phyloP scores from a whole-genome alignment of 139 green algal species.

The Chlorella vulgaris region DNA sequence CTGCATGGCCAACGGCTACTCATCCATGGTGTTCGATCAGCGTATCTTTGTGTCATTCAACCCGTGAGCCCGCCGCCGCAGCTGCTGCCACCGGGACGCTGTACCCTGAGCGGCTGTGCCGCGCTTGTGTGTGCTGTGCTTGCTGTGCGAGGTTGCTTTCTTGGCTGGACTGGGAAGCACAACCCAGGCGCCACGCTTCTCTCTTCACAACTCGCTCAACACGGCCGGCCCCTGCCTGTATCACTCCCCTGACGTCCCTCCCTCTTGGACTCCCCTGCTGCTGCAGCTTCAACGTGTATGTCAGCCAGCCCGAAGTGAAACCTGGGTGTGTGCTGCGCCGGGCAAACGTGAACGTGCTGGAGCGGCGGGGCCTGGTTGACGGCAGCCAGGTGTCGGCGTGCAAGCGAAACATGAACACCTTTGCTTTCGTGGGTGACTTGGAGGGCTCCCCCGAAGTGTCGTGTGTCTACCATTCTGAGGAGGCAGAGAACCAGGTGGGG shows the following conservation, averaged over 20 bases:
- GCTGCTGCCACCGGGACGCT: background rate
- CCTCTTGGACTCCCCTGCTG: background rate
- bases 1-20: slow-evolving; percentile 97
- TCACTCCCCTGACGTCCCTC: background rate
- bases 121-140: too few relatives aligned
- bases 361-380: slow-evolving; percentile 87
- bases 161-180: too few relatives aligned
- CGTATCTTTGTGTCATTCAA: slow-evolving; percentile 99
- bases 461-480: slow-evolving; percentile 98
- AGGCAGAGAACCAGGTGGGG: slow-evolving; percentile 81
- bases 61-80: slow-evolving; percentile 63
- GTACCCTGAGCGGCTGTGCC: too few relatives aligned
- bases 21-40: slow-evolving; percentile 98
- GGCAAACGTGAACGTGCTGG: slow-evolving; percentile 92
- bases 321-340: slow-evolving; percentile 94
- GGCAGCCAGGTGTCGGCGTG: slow-evolving; percentile 75
- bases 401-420: slow-evolving; percentile 99
- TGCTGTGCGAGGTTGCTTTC: too few relatives aligned
- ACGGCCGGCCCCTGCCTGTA: too few relatives aligned
- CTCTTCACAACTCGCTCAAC: too few relatives aligned
- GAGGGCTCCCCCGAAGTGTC: slow-evolving; percentile 82
- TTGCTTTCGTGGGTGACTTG: slow-evolving; percentile 98
- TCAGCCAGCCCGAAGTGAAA: slow-evolving; percentile 96
- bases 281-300: slow-evolving; percentile 94
- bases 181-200: too few relatives aligned